Evolutionary conservation across 2,329 filamentous ascomycete genomes (phyloP).

Genomic region (Hypoxylon sp.): DNA sequence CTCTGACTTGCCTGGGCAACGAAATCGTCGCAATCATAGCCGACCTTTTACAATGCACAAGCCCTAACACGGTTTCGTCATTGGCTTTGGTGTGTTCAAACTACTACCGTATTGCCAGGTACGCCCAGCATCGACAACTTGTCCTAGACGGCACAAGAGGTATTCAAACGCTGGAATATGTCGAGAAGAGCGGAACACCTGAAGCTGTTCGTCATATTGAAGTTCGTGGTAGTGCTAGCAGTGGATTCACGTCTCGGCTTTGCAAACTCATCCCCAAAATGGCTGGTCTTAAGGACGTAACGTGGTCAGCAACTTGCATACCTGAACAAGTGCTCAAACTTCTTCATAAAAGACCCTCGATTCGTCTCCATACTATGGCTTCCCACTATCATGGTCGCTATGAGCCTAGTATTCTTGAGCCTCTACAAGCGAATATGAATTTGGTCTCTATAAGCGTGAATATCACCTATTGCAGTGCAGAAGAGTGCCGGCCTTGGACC

Average conservation of each 20-base stretch:
- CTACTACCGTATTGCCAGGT: constrained; percentile 19
- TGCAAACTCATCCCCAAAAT: constrained; percentile 25
- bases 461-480: background rate
- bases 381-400: background rate
- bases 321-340: constrained; percentile 4
- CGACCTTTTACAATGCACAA: constrained; percentile 22
- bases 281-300: constrained; percentile 28
- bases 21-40: constrained; percentile 26
- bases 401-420: background rate
- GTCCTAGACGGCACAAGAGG: background rate
- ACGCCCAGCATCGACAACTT: constrained; percentile 22
- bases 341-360: constrained; percentile 11
- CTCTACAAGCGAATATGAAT: constrained; percentile 9
- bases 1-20: constrained; percentile 12
- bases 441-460: constrained; percentile 17
- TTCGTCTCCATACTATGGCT: constrained; percentile 20
- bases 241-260: background rate
- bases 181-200: constrained; percentile 1
- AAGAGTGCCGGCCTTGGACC: constrained; percentile 2
- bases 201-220: constrained; percentile 19
- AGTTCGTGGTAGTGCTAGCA: background rate
- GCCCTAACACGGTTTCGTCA: constrained; percentile 8
- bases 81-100: constrained; percentile 21
- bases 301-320: background rate
- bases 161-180: constrained; percentile 4